phyloP scores from a whole-genome alignment of 306 rosid species.

The Abrus precatorius region DNA sequence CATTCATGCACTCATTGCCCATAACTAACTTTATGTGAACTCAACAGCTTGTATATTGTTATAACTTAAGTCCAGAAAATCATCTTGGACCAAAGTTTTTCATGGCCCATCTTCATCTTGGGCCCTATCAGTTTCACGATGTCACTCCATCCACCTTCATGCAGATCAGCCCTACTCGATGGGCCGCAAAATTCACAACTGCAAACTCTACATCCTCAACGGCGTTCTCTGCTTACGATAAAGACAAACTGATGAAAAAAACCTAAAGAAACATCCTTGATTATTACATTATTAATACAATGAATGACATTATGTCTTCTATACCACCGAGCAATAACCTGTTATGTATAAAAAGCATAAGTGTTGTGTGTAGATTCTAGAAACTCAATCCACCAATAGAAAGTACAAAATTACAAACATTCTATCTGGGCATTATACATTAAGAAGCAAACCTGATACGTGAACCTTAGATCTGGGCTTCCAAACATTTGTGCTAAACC shows the following conservation, averaged over 20 bases:
- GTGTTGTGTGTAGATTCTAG: constrained; percentile 11
- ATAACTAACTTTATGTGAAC: no score
- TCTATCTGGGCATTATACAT: no score
- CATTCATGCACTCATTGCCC: no score
- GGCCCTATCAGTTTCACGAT: no score
- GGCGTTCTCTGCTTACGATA: neutral
- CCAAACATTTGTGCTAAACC: constrained; percentile 98
- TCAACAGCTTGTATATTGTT: no score
- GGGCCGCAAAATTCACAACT: no score
- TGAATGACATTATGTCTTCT: constrained; percentile 47
- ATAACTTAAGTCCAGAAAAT: no score
- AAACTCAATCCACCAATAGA: constrained; percentile 27
- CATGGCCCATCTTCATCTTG: no score
- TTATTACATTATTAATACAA: constrained; percentile 5
- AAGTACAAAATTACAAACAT: constrained; percentile 14
- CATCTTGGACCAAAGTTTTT: no score
- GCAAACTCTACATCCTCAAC: no score
- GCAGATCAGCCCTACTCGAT: no score
- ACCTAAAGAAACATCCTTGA: constrained; percentile 17
- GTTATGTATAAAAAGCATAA: constrained; percentile 27
- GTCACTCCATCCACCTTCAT: no score
- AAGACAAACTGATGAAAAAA: constrained; percentile 20
- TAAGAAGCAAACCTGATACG: constrained; percentile 84
- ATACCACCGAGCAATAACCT: constrained; percentile 97
- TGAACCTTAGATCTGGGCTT: constrained; percentile 93